A percentile compares a stretch with the other conserved stretches of the same genome.
phyloP scores from a whole-genome alignment of 2,329 filamentous ascomycete species.

The Bipolaris cookei region DNA sequence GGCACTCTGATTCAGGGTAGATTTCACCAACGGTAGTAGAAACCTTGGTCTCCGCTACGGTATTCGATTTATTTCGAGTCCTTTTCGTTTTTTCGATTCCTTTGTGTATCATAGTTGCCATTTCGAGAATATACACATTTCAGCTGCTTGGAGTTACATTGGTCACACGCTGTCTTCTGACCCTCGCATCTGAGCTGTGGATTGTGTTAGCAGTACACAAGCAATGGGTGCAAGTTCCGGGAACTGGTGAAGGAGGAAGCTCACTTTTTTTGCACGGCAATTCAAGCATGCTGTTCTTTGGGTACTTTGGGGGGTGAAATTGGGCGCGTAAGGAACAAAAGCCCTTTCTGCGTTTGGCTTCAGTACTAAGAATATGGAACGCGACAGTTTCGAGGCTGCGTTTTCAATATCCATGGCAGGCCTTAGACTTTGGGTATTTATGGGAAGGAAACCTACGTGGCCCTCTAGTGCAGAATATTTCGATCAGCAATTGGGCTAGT shows the following conservation, averaged over 20 bases:
- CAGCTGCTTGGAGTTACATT: neutral
- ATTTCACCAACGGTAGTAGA: neutral
- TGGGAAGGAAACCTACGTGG: neutral
- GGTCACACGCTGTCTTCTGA: neutral
- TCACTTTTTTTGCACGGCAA: neutral
- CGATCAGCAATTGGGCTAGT: no score
- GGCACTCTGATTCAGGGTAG: neutral
- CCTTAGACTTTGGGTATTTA: neutral
- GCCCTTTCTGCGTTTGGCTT: neutral
- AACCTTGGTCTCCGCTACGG: neutral
- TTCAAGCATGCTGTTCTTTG: neutral
- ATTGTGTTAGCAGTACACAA: neutral
- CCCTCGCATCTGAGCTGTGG: neutral
- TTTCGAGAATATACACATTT: neutral
- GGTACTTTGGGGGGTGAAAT: neutral
- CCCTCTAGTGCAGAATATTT: neutral
- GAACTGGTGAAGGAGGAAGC: neutral
- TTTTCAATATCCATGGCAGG: neutral
- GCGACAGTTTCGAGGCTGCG: neutral
- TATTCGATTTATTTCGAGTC: neutral
- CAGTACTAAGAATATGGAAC: neutral
- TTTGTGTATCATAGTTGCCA: neutral
- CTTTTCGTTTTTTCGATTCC: neutral
- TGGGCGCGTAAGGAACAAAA: neutral
- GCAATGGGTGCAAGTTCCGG: neutral